These are phyloP conservation scores for Colletotrichum magnum DNA, from an alignment of 2,329 filamentous ascomycete species.

Conservation along the genomic window DNA sequence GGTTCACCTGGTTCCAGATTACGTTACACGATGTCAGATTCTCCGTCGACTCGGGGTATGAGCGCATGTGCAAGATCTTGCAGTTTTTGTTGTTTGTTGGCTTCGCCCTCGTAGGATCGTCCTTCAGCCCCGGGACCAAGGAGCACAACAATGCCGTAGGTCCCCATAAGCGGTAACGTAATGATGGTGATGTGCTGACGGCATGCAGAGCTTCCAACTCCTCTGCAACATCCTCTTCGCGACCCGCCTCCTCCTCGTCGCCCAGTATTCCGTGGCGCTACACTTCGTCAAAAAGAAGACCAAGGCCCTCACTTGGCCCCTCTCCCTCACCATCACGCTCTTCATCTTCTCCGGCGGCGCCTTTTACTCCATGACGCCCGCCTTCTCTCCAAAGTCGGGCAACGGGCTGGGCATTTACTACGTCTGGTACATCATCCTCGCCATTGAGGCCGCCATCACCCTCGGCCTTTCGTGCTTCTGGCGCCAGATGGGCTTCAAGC, in stretches of 20 bases:
- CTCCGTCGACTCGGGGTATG: conserved; percentile 67
- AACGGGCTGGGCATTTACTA: conserved; percentile 54
- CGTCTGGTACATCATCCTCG: conserved; percentile 65
- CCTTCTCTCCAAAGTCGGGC: conserved; percentile 28
- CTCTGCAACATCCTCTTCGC: conserved; percentile 56
- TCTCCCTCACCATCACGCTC: conserved; percentile 50
- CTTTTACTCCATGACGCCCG: conserved; percentile 39
- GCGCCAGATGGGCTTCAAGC: conserved; percentile 67
- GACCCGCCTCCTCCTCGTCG: conserved; percentile 44
- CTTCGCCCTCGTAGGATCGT: conserved; percentile 65
- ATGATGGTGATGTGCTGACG: neutral
- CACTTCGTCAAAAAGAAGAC: conserved; percentile 49
- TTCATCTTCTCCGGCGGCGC: conserved; percentile 51
- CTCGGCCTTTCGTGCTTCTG: conserved; percentile 64
- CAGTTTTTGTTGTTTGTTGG: conserved; percentile 70
- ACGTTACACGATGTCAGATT: conserved; percentile 72
- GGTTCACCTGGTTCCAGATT: conserved; percentile 73
- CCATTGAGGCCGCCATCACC: conserved; percentile 61
- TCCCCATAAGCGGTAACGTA: rapidly evolving
- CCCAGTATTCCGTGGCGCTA: conserved; percentile 55
- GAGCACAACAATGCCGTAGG: conserved; percentile 53
- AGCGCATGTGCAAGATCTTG: conserved; percentile 65
- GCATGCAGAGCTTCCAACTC: conserved; percentile 53
- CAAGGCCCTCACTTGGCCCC: conserved; percentile 44
- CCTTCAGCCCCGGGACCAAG: conserved; percentile 56